These are phyloP conservation scores for Cylindricascospora bacillispora DNA, from an alignment of 1,139 yeast species.

Conservation along the genomic window DNA sequence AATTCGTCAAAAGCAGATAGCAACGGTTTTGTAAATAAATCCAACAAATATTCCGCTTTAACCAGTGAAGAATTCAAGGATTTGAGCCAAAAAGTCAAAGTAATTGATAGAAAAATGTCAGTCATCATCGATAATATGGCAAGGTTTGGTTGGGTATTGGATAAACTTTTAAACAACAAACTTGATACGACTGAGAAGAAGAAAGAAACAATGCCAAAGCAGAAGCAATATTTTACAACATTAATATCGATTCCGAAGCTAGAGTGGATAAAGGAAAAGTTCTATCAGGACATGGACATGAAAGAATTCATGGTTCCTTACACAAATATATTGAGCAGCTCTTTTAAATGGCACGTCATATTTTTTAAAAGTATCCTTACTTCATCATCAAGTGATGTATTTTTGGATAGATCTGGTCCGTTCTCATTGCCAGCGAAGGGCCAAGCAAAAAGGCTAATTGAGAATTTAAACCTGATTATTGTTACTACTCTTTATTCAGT, in stretches of 20 bases:
- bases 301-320: constrained; percentile 11
- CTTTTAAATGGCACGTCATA: constrained; percentile 18
- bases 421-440: constrained; percentile 16
- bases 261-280: constrained; percentile 12
- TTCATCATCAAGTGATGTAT: too few relatives aligned
- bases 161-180: constrained; percentile 6
- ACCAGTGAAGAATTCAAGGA: too few relatives aligned
- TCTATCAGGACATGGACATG: constrained; percentile 6
- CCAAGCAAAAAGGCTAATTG: constrained; percentile 9
- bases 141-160: constrained; percentile 12
- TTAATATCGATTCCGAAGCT: constrained; percentile 15
- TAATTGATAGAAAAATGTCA: constrained; percentile 15
- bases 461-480: not conserved
- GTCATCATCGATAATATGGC: constrained; percentile 14
- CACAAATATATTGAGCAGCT: constrained; percentile 8
- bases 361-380: constrained; percentile 15
- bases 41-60: too few relatives aligned
- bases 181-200: constrained; percentile 1
- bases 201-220: constrained; percentile 6
- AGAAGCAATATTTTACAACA: constrained; percentile 11
- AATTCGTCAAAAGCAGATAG: too few relatives aligned
- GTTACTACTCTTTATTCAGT: constrained; percentile 8
- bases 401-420: constrained; percentile 16
- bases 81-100: constrained; percentile 9
- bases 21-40: too few relatives aligned